A percentile compares a stretch with the other conserved stretches of the same genome.
phyloP scores from a whole-genome alignment of 2,329 filamentous ascomycete genomes.

The Orbilia javanica region DNA sequence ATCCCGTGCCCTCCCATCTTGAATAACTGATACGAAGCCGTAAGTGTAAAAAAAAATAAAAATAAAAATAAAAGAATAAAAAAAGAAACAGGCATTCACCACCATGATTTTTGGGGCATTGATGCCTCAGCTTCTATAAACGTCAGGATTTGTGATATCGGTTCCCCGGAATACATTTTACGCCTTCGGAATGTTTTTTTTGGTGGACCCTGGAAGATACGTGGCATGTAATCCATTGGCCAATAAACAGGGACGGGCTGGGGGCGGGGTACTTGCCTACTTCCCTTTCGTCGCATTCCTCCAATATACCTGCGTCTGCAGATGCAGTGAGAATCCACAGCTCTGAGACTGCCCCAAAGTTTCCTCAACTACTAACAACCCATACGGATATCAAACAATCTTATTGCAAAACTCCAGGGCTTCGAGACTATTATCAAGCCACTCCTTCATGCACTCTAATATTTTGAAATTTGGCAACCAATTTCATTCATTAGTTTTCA shows the following conservation, averaged over 20 bases:
- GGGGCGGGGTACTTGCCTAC: slow-evolving; percentile 14
- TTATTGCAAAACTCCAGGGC: too few species aligned
- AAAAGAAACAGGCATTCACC: slow-evolving; percentile 6
- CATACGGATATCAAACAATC: not conserved
- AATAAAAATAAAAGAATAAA: too few species aligned
- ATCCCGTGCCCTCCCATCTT: slow-evolving; percentile 29
- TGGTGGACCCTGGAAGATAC: slow-evolving; percentile 42
- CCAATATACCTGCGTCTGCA: not conserved
- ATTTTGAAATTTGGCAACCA: not conserved
- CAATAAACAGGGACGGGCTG: slow-evolving; percentile 16
- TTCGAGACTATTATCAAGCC: slow-evolving; percentile 7
- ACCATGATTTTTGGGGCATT: not conserved
- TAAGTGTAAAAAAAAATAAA: slow-evolving; percentile 5
- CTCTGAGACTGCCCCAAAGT: not conserved
- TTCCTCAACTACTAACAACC: not conserved
- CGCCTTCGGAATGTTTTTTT: slow-evolving; percentile 20
- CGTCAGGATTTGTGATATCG: slow-evolving; percentile 3
- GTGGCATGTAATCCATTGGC: slow-evolving; percentile 43
- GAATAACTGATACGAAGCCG: slow-evolving; percentile 34
- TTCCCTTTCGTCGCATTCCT: not conserved
- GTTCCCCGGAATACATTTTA: slow-evolving; percentile 1
- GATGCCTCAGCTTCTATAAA: not conserved
- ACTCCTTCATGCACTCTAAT: not conserved
- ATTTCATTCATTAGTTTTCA: not conserved
- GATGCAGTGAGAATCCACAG: slow-evolving; percentile 1